phyloP scores from a whole-genome alignment of 1,139 yeast genomes.

The Saccharomyces hybrid region DNA sequence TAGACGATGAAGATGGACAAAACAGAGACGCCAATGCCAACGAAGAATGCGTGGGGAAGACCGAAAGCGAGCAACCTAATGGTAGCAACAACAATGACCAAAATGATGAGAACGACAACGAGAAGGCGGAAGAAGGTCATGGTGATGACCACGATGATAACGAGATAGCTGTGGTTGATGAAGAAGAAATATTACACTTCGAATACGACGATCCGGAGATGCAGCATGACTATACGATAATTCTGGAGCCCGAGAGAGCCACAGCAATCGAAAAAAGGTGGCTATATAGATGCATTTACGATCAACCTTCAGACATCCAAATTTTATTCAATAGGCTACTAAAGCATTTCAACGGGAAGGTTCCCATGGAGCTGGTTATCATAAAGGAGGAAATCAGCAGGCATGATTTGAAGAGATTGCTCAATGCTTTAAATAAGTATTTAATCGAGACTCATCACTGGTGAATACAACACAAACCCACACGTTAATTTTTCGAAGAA shows the following conservation, averaged over 20 bases:
- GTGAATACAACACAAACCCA: slow-evolving; percentile 12
- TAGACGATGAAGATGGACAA: slow-evolving; percentile 1
- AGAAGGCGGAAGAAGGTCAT: not conserved
- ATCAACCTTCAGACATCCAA: slow-evolving; percentile 58
- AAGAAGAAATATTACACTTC: slow-evolving; percentile 15
- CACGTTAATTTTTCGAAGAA: no score
- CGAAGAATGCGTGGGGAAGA: not conserved
- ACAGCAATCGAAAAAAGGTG: slow-evolving; percentile 78
- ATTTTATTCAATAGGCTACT: slow-evolving; percentile 59
- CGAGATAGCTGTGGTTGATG: slow-evolving; percentile 21
- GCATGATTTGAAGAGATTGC: slow-evolving; percentile 53
- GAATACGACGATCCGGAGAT: slow-evolving; percentile 35
- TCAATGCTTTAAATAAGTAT: slow-evolving; percentile 31
- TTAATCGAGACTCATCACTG: slow-evolving; percentile 29
- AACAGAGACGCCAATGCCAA: slow-evolving; percentile 7
- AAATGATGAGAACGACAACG: slow-evolving; percentile 14
- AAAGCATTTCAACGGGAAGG: slow-evolving; percentile 80
- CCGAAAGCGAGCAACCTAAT: not conserved
- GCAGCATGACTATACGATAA: slow-evolving; percentile 62
- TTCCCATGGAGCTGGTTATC: slow-evolving; percentile 66
- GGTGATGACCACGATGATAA: slow-evolving; percentile 15
- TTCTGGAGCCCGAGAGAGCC: slow-evolving; percentile 84
- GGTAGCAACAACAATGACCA: slow-evolving; percentile 12
- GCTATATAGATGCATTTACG: slow-evolving; percentile 69
- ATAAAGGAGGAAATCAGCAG: slow-evolving; percentile 63